phyloP scores from a whole-genome alignment of 345 rosid genomes.

The Kandelia obovata region DNA sequence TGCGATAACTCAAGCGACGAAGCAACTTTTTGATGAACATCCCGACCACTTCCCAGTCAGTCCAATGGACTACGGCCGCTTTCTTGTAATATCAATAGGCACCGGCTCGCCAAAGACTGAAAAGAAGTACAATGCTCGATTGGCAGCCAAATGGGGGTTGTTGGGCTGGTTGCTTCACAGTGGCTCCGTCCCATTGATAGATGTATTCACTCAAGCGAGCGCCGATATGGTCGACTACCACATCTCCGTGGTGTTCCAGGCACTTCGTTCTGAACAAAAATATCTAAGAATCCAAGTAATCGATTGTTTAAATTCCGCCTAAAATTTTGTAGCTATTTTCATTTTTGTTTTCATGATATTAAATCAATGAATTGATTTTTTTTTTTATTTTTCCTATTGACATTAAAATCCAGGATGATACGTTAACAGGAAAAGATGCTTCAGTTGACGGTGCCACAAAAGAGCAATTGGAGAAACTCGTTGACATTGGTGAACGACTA shows the following conservation, averaged over 20 bases:
- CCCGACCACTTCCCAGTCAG: not conserved
- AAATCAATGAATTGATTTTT: not conserved
- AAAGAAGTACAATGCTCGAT: constrained; percentile 2
- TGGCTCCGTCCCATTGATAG: constrained; percentile 11
- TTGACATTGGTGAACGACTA: not conserved
- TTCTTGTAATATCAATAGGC: constrained; percentile 18
- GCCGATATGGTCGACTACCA: constrained; percentile 16
- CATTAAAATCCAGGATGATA: constrained; percentile 9
- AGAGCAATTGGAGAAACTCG: constrained; percentile 2
- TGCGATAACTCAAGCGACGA: constrained; percentile 4
- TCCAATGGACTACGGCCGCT: constrained; percentile 7
- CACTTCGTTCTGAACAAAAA: constrained; percentile 8
- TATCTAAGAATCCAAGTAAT: constrained; percentile 13
- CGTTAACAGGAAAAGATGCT: constrained; percentile 4
- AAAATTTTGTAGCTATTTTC: not conserved
- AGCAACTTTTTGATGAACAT: not conserved
- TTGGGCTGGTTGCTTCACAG: constrained; percentile 7
- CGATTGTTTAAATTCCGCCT: not conserved
- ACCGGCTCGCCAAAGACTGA: constrained; percentile 2
- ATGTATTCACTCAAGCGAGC: constrained; percentile 17
- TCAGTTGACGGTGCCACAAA: constrained; percentile 12
- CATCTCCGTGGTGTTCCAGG: constrained; percentile 5
- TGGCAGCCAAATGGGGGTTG: constrained; percentile 20
- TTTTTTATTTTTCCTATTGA: not conserved
- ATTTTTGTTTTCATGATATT: not conserved